phyloP scores from a whole-genome alignment of 2,329 filamentous ascomycete genomes.

The Fusarium keratoplasticum region DNA sequence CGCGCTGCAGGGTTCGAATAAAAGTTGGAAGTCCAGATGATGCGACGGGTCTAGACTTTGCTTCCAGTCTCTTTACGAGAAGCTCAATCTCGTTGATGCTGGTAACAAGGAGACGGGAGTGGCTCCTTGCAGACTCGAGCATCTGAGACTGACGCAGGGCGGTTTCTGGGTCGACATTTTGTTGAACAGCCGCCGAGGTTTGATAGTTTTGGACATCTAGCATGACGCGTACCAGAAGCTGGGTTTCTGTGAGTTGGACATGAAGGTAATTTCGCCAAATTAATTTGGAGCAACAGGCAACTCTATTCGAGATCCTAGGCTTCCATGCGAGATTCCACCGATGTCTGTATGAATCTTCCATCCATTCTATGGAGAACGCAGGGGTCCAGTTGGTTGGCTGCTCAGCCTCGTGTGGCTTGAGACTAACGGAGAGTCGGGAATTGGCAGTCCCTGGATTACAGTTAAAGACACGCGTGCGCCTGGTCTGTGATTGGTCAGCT shows the following conservation, averaged over 20 bases:
- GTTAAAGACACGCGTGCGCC: neutral
- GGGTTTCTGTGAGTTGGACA: neutral
- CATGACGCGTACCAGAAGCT: constrained; percentile 1
- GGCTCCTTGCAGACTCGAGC: constrained; percentile 27
- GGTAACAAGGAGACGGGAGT: constrained; percentile 10
- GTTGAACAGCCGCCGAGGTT: neutral
- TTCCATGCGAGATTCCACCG: neutral
- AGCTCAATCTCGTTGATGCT: constrained; percentile 15
- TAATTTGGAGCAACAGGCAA: neutral
- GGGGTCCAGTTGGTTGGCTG: neutral
- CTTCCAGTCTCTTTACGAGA: constrained; percentile 13
- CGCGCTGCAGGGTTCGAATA: constrained; percentile 23
- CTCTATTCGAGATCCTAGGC: neutral
- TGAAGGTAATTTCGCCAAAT: neutral
- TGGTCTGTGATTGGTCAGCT: neutral
- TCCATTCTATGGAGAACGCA: neutral
- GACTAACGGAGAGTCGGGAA: neutral
- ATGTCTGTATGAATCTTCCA: constrained; percentile 11
- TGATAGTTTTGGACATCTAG: neutral
- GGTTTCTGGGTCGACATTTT: constrained; percentile 14
- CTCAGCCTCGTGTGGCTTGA: constrained; percentile 24
- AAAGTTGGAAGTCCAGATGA: constrained; percentile 29
- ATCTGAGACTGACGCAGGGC: constrained; percentile 20
- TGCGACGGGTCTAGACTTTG: constrained; percentile 23
- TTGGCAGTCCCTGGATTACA: constrained; percentile 9